Evolutionary conservation across 345 rosid species (phyloP).

Genomic region (Theobroma cacao): DNA sequence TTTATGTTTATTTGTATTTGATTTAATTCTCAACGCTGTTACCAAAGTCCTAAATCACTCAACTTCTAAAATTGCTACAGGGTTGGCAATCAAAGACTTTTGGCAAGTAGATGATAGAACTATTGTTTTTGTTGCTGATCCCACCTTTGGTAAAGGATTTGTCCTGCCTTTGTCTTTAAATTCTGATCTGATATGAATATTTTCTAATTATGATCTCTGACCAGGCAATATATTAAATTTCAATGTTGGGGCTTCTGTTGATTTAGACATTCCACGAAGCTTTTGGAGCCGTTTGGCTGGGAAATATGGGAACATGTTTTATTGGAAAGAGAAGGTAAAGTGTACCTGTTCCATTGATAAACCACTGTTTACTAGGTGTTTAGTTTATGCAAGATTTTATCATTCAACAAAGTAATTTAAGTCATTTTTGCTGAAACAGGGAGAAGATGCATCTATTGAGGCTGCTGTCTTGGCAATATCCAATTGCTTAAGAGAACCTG

Average conservation of each 20-base stretch:
- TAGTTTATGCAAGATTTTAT: background rate
- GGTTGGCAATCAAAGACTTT: constrained; percentile 76
- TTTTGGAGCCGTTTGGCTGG: constrained; percentile 84
- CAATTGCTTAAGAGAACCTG: constrained; percentile 78
- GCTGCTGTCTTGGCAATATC: constrained; percentile 91
- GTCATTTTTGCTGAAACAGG: constrained; percentile 42
- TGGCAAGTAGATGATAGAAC: constrained; percentile 93
- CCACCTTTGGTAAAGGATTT: constrained; percentile 64
- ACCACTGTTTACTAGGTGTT: background rate
- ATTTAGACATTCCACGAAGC: constrained; percentile 78
- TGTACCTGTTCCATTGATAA: background rate
- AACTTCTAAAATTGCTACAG: constrained; percentile 31
- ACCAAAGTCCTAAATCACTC: background rate
- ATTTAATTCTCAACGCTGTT: background rate
- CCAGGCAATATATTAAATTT: constrained; percentile 81
- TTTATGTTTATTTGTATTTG: background rate
- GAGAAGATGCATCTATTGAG: constrained; percentile 89
- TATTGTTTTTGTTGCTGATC: constrained; percentile 86
- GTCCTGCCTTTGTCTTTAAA: constrained; percentile 4
- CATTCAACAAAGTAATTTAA: background rate
- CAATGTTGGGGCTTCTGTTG: constrained; percentile 78
- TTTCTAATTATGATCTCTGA: constrained; percentile 7
- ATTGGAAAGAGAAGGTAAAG: constrained; percentile 82
- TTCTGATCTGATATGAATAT: constrained; percentile 6
- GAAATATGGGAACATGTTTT: constrained; percentile 66